Evolutionary conservation across 176 grass and related monocot species (phyloP).

Genomic region (Musa troglodytarum): DNA sequence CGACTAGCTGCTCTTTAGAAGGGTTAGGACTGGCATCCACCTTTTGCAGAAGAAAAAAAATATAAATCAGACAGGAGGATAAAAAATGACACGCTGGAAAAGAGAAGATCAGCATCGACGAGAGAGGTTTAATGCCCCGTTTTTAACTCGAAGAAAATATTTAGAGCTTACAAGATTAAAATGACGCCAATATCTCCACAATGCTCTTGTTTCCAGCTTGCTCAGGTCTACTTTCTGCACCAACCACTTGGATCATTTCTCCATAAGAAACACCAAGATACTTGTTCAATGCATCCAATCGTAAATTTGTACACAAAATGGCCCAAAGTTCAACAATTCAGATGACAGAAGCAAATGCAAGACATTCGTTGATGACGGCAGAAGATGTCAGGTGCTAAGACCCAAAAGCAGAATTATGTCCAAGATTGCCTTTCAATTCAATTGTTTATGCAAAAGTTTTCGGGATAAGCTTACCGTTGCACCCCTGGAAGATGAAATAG

Average conservation of each 20-base stretch:
- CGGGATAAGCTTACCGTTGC: slow-evolving; percentile 27
- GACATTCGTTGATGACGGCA: not conserved
- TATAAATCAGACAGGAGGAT: not conserved
- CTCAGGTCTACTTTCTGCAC: slow-evolving; percentile 82
- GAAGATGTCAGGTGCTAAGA: no score
- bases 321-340: not conserved
- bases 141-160: not conserved
- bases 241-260: not conserved
- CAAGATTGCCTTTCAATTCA: not conserved
- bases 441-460: not conserved
- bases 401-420: slow-evolving; percentile 1
- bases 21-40: slow-evolving; percentile 56
- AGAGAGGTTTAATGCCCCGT: not conserved
- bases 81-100: not conserved
- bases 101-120: not conserved
- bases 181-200: slow-evolving; percentile 84
- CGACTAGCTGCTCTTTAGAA: slow-evolving; percentile 71
- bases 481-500: slow-evolving; percentile 41
- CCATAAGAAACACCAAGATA: slow-evolving; percentile 11
- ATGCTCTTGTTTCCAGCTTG: slow-evolving; percentile 72
- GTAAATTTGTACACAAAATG: not conserved
- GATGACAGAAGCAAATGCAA: not conserved
- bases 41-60: slow-evolving; percentile 29
- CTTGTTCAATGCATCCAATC: not conserved
- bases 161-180: slow-evolving; percentile 60